Base-by-base conservation (phyloP, 2,329 filamentous ascomycete species). In the Sporothrix protearum region DNA sequence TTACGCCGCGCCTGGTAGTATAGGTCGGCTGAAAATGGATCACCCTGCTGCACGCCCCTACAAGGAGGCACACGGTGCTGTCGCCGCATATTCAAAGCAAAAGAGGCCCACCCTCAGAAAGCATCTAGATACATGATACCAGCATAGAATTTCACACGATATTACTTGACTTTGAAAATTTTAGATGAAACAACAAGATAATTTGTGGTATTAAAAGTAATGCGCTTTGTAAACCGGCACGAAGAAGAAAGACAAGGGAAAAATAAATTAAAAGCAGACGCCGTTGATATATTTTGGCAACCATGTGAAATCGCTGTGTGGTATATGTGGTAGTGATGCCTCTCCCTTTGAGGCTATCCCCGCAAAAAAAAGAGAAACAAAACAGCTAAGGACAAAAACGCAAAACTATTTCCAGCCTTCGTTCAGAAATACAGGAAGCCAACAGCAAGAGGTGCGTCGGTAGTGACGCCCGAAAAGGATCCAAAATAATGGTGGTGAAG, bases 191-290 rank as follows among this genome's bases (percentile, higher is more conserved):
- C 33, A 36, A 36, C 8, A 36, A 36, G 8, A 36, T 36, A 3
- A 36, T 3, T 36, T 47, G 42, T 19, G 14, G 42, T 19, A 47
- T 47, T 19, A 47, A 47, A 47, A 2, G 14, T 19, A 19, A 47
- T 14, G 1, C n/a, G n/a, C n/a, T n/a, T n/a, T n/a, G n/a, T n/a
- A n/a, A n/a, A n/a, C n/a, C n/a, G n/a, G n/a, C n/a, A n/a, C n/a
- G n/a, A n/a, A n/a, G n/a, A n/a, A n/a, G n/a, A n/a, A n/a, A n/a
- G 42, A 30, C 8, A 53, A 53, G 7, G 7, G 2, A 67, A 45
- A 1, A 19, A n/a, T n/a, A n/a, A n/a, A n/a, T n/a, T n/a, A 2
- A 70, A 69, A 70, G 47, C 30, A 70, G 42, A 64, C 61, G 61
- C 61, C 36, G n/a, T n/a, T 36, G 12, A 14, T 2, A 39, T 12